A percentile compares a stretch with the other conserved stretches of the same genome.
Evolutionary conservation across 2,329 filamentous ascomycete species (phyloP).

Genomic region (Scolecobasidium constrictum): DNA sequence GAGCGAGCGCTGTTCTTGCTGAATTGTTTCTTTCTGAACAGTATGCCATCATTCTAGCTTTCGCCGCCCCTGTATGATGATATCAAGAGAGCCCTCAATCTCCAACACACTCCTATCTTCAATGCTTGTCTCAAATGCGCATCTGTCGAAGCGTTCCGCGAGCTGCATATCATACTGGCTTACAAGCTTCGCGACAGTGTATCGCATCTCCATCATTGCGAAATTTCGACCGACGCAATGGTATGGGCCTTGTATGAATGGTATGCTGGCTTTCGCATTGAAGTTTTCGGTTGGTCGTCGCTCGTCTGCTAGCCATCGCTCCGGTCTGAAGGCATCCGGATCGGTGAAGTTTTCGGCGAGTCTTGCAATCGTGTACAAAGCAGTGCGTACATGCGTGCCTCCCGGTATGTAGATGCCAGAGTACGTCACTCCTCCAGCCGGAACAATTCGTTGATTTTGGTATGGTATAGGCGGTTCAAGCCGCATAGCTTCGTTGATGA

Average conservation of each 20-base stretch:
- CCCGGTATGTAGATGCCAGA: conserved; percentile 11
- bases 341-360: neutral
- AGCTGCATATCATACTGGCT: conserved; percentile 1
- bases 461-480: conserved; percentile 3
- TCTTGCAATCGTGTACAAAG: conserved; percentile 1
- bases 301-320: conserved; percentile 1
- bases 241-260: conserved; percentile 4
- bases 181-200: neutral
- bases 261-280: conserved; percentile 1
- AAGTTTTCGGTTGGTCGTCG: neutral
- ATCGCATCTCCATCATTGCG: conserved; percentile 4
- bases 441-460: conserved; percentile 13
- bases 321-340: conserved; percentile 3
- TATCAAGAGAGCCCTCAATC: neutral
- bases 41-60: too few relatives aligned
- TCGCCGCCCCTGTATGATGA: too few relatives aligned
- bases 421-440: conserved; percentile 16
- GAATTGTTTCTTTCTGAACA: too few relatives aligned
- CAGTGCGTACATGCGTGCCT: conserved; percentile 3
- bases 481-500: conserved; percentile 5
- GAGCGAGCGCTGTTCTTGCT: too few relatives aligned
- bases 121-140: neutral
- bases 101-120: conserved; percentile 3
- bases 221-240: conserved; percentile 5
- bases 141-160: neutral